A percentile compares a stretch with the other conserved stretches of the same genome.
These are phyloP conservation scores for Excoecaria agallocha DNA, from an alignment of 345 rosid species.

Conservation along the genomic window DNA sequence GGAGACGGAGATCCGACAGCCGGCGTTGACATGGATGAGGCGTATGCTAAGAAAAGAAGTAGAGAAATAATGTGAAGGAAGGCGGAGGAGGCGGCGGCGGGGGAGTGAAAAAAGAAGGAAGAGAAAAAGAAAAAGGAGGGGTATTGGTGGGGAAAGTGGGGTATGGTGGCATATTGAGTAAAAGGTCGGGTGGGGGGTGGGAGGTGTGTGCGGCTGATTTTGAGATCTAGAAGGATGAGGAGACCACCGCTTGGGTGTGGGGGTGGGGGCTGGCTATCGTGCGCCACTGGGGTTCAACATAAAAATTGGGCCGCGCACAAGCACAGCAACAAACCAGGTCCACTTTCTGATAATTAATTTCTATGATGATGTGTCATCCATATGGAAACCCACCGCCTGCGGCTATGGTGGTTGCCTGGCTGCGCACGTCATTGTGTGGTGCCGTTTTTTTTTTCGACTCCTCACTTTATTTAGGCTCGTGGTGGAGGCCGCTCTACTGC, in stretches of 20 bases:
- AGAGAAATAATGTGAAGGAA: background rate
- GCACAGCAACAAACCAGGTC: slow-evolving; percentile 17
- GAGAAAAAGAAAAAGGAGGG: background rate
- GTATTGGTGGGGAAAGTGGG: slow-evolving; percentile 36
- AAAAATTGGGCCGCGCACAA: slow-evolving; percentile 3
- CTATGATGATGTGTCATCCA: slow-evolving; percentile 1
- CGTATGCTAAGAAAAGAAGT: background rate
- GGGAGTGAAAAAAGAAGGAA: background rate
- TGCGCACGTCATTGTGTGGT: background rate
- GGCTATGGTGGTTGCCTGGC: background rate
- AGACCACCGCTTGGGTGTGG: slow-evolving; percentile 24
- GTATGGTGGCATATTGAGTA: slow-evolving; percentile 44
- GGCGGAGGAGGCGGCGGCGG: slow-evolving; percentile 17
- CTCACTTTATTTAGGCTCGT: no score
- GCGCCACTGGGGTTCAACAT: background rate
- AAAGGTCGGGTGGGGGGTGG: slow-evolving; percentile 24
- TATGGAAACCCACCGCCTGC: slow-evolving; percentile 10
- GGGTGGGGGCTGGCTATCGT: slow-evolving; percentile 19
- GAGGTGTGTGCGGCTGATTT: slow-evolving; percentile 56
- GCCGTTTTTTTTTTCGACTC: no score
- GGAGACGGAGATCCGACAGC: slow-evolving; percentile 14
- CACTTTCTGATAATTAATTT: slow-evolving; percentile 22
- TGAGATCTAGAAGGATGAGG: slow-evolving; percentile 28
- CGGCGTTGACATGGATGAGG: slow-evolving; percentile 12
- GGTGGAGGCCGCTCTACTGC: no score